Base-by-base conservation (phyloP, 2,329 filamentous ascomycete genomes). In the Chaetomiaceae sp. region DNA sequence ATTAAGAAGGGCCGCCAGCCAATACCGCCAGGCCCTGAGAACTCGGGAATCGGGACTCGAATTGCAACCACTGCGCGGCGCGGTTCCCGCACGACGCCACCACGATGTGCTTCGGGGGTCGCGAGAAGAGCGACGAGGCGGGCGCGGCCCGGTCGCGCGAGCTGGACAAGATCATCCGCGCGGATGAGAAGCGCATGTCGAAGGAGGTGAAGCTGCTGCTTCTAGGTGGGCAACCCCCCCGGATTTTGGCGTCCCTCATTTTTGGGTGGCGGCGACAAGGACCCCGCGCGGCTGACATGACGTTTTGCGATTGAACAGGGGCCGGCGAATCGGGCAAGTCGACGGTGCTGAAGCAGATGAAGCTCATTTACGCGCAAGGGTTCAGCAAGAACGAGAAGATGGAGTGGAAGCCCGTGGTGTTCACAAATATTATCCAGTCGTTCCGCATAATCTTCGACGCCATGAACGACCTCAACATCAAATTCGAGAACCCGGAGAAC, bases 271-370 rank as follows among this genome's bases (percentile, higher is more conserved):
- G n/a, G 6, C 34, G 29, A 14, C 12, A 32, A 18, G 20, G 19
- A 19, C 36, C 38, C n/a, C n/a, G 14, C 18, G 22, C 24, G 19
- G 38, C 47, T 55, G 43, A 55, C 47, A 17, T 43, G n/a, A n/a
- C n/a, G n/a, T n/a, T n/a, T n/a, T 40, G 29, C 18, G 40, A 20
- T n/a, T 30, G 62, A 32, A 43, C 49, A 96, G 90, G 91, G 66
- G 91, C 91, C 60, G 91, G 91, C 63, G 91, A 97, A 70, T 93
- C 86, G 49, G 88, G 91, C 56, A 97, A 97, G 70, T 96, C 91
- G 8, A 97, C 91, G 1, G 90, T 97, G 49, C 79, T 97, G 56
- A 97, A 97, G 73, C 91, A 97, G 74, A 97, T 98, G 93, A 91
- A 91, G 66, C 83, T 98, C 67, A 96, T 98, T 59, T 93, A 97